Conservation (phyloP, 768 basidiomycete genomes). For the Hericium rajendrae region DNA sequence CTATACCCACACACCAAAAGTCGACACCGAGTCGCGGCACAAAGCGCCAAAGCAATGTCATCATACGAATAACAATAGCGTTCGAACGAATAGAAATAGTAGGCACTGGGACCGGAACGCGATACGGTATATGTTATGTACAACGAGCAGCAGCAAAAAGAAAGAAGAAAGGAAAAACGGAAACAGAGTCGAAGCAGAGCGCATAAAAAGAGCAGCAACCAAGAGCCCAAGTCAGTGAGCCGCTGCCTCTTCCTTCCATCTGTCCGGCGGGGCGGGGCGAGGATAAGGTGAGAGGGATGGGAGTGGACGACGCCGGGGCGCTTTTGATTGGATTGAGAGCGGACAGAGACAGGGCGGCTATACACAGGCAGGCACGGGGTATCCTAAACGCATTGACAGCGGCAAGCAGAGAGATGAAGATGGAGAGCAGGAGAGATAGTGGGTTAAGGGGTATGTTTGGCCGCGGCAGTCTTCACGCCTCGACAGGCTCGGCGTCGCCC, state of each 20-base stretch:
- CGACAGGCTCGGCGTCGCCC: background rate
- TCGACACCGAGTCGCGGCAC: too few relatives aligned
- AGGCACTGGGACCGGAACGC: too few relatives aligned
- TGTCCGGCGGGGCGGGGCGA: conserved; percentile 17
- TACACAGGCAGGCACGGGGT: conserved; percentile 12
- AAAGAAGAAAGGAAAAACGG: conserved; percentile 17
- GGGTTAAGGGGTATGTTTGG: background rate
- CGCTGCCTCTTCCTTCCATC: conserved; percentile 39
- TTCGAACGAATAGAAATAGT: too few relatives aligned
- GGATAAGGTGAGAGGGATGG: background rate
- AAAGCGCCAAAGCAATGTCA: too few relatives aligned
- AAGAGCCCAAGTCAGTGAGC: conserved; percentile 49
- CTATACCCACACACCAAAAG: too few relatives aligned
- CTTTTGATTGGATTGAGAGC: conserved; percentile 12
- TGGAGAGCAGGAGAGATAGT: background rate
- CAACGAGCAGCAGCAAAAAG: conserved; percentile 23
- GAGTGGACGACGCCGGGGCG: conserved; percentile 10
- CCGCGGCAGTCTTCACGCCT: background rate
- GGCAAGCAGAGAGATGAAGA: background rate
- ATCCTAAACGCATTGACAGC: conserved; percentile 14
- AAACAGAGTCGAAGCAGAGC: conserved; percentile 27
- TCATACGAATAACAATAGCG: too few relatives aligned
- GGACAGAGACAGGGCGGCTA: conserved; percentile 12
- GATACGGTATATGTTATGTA: too few relatives aligned
- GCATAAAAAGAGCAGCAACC: conserved; percentile 50